phyloP scores from a whole-genome alignment of 345 rosid species.

The Leavenworthia alabamica region DNA sequence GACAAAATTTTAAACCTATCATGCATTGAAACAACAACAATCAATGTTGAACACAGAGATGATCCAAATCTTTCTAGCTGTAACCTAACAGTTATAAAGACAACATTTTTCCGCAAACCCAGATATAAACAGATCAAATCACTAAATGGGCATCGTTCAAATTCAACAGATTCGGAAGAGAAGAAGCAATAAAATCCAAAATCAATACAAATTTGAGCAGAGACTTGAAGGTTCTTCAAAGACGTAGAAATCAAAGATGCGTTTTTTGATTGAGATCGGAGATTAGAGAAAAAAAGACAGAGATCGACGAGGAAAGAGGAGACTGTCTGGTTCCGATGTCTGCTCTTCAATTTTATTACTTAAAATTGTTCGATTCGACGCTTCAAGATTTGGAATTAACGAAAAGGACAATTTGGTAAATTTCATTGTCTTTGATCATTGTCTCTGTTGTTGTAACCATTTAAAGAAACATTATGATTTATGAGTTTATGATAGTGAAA shows the following conservation, averaged over 20 bases:
- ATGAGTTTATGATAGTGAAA: neutral
- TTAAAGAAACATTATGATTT: neutral
- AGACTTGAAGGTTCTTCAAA: constrained; percentile 12
- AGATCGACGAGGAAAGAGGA: constrained; percentile 30
- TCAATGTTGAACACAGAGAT: constrained; percentile 19
- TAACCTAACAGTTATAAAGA: constrained; percentile 8
- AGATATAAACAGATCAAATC: constrained; percentile 10
- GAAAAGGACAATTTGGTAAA: constrained; percentile 20
- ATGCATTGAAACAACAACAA: constrained; percentile 5
- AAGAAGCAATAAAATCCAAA: neutral
- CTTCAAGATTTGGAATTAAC: constrained; percentile 27
- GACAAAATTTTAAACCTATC: constrained; percentile 1
- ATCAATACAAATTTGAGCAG: constrained; percentile 1
- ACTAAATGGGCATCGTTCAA: constrained; percentile 13
- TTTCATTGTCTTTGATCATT: constrained; percentile 25
- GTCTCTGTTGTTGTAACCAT: constrained; percentile 11
- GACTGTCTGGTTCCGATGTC: constrained; percentile 9
- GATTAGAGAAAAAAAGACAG: constrained; percentile 9
- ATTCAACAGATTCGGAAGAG: constrained; percentile 7
- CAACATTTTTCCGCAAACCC: constrained; percentile 6
- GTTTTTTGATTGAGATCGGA: constrained; percentile 20
- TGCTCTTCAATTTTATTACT: neutral
- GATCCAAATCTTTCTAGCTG: constrained; percentile 18
- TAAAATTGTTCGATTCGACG: neutral
- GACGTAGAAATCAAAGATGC: neutral